A percentile compares a stretch with the other conserved stretches of the same genome.
These are phyloP conservation scores for Suillus decipiens DNA, from an alignment of 768 basidiomycete species.

Conservation along the genomic window DNA sequence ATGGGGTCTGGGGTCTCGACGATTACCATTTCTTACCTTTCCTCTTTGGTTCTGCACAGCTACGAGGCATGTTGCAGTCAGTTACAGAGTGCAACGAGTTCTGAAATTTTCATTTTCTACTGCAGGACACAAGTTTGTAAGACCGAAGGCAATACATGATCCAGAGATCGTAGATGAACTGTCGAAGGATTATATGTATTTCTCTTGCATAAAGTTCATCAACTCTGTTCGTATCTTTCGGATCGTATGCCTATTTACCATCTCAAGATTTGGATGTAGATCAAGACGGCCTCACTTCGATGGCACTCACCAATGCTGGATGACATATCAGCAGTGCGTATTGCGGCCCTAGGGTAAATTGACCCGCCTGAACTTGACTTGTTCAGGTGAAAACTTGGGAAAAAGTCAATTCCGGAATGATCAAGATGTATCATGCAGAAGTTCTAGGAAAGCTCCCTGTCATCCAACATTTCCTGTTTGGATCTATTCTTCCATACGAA, in stretches of 20 bases:
- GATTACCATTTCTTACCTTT: constrained; percentile 97
- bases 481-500: constrained; percentile 71
- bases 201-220: constrained; percentile 94
- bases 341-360: background rate
- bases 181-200: constrained; percentile 92
- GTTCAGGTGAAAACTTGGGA: constrained; percentile 85
- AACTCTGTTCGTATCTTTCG: constrained; percentile 66
- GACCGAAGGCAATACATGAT: constrained; percentile 92
- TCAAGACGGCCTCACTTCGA: constrained; percentile 91
- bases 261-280: constrained; percentile 43
- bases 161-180: constrained; percentile 90
- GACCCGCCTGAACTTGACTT: background rate
- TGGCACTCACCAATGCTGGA: constrained; percentile 99
- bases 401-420: constrained; percentile 94
- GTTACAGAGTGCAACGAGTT: background rate
- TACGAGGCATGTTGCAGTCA: constrained; percentile 48
- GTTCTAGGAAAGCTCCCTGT: constrained; percentile 95
- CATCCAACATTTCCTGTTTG: constrained; percentile 95
- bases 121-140: constrained; percentile 83
- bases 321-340: constrained; percentile 82
- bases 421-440: constrained; percentile 97
- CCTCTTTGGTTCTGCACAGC: constrained; percentile 81
- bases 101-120: background rate
- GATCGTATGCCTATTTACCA: background rate
- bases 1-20: constrained; percentile 97